Conservation (phyloP, 176 grass and related monocot genomes). For the Themeda triandra region DNA sequence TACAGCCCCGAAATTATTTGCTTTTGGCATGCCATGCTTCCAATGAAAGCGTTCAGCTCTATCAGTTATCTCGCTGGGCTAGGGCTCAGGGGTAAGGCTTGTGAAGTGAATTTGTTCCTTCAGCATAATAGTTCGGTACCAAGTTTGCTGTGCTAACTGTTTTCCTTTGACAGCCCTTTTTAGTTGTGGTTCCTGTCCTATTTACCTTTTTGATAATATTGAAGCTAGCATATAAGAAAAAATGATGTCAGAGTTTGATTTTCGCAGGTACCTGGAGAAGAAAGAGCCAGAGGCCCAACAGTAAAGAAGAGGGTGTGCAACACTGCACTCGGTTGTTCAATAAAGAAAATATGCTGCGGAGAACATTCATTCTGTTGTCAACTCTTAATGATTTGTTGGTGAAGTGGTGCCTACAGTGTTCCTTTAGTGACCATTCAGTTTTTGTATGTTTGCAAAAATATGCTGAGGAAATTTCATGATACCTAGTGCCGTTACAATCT, state of each 20-base stretch:
- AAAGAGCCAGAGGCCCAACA: conserved; percentile 53
- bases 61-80: conserved; percentile 79
- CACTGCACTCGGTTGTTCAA: not conserved
- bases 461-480: not conserved
- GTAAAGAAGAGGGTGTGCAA: conserved; percentile 9
- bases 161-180: not conserved
- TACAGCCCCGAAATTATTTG: conserved; percentile 82
- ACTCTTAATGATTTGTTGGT: not conserved
- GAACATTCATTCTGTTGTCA: not conserved
- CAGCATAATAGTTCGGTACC: not conserved
- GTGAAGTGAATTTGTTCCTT: not conserved
- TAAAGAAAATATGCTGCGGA: not conserved
- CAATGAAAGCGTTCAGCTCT: conserved; percentile 80
- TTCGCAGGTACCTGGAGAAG: conserved; percentile 66
- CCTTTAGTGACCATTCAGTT: not conserved
- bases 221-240: not conserved
- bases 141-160: not conserved
- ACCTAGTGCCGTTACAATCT: not conserved
- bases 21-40: conserved; percentile 78
- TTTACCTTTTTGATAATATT: not conserved
- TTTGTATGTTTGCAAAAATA: not conserved
- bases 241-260: not conserved
- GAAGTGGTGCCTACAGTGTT: not conserved
- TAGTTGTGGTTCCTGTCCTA: not conserved
- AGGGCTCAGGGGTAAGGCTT: conserved; percentile 56